Evolutionary conservation across 1,284 basidiomycete genomes (phyloP).

Genomic region (Ustilago crameri): DNA sequence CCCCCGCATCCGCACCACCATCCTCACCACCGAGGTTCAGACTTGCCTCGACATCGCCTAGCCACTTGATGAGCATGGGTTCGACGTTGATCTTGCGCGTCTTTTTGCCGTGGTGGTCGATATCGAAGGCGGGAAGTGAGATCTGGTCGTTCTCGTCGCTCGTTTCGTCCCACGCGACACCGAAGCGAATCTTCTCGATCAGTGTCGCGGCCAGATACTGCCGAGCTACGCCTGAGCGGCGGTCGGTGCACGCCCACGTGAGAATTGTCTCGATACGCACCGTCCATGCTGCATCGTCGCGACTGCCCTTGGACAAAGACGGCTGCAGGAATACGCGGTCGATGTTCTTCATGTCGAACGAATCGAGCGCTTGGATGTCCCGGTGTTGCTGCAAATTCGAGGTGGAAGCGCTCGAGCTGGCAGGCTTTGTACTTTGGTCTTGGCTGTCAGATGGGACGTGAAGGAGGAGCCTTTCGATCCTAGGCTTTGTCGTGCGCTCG

Average conservation of each 20-base stretch:
- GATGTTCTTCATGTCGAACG: conserved; percentile 37
- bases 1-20: background rate
- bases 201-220: conserved; percentile 83
- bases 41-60: conserved; percentile 70
- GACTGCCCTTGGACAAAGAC: conserved; percentile 10
- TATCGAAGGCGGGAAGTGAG: conserved; percentile 35
- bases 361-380: conserved; percentile 44
- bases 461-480: conserved; percentile 30
- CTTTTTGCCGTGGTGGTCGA: conserved; percentile 33
- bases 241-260: conserved; percentile 84
- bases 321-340: conserved; percentile 34
- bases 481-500: conserved; percentile 22
- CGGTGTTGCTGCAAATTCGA: conserved; percentile 19
- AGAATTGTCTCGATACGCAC: conserved; percentile 75
- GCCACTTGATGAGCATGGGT: conserved; percentile 79
- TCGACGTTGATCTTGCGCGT: conserved; percentile 67
- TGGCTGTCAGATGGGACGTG: background rate
- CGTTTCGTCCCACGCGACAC: conserved; percentile 41
- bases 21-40: conserved; percentile 4
- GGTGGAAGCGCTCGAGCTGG: background rate
- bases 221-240: conserved; percentile 75
- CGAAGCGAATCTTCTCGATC: conserved; percentile 75
- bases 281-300: conserved; percentile 34
- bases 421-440: background rate
- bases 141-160: conserved; percentile 37